Base-by-base conservation (phyloP, 352 stramenopile species). In the Paralagenidium karlingii region DNA sequence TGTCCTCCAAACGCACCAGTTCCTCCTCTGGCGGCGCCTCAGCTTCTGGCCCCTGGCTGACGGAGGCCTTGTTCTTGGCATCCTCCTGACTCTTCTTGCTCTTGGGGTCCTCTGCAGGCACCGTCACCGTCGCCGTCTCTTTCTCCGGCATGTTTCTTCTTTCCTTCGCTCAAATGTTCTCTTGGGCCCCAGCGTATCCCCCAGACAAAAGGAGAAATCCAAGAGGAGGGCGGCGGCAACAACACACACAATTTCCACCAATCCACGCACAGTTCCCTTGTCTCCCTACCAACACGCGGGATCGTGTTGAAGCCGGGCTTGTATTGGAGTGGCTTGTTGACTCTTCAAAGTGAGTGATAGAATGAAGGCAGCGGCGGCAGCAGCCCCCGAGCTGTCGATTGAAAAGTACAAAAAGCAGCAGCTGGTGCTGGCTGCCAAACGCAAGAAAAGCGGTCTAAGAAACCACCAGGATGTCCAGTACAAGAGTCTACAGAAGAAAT, bases 331-430 rank as follows among this genome's bases (percentile, higher is more conserved):
- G n/a, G n/a, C n/a, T 33, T 15, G 28, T 13, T 33, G 28, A 20
- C 30, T 36, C 30, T 36, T 7, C 30, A 36, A 36, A 36, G 8
- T 13, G 19, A 3, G 30, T 36, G 30, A 36, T 36, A 20, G 7
- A 7, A 7, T 7, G 28, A 16, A 36, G 22, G 22, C 7, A 36
- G 30, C 19, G 16, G 19, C 7, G 22, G 19, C 16, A 7, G 16
- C 7, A 36, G 15, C 15, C 15, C 7, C 7, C 19, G 22, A 36
- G 30, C 30, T 16, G 3, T 78, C 67, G 3, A 78, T 83, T 39
- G 64, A 80, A 7, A 49, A 61, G 27, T 79, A 73, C 55, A 71
- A 69, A 47, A 60, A 54, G 31, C 67, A 68, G 40, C 63, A 79
- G 30, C 63, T 69, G 34, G 63, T 76, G 25, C 34, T 55, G 19